phyloP scores from a whole-genome alignment of 495 filamentous ascomycete species.

The Aspergillus bertholletiae region DNA sequence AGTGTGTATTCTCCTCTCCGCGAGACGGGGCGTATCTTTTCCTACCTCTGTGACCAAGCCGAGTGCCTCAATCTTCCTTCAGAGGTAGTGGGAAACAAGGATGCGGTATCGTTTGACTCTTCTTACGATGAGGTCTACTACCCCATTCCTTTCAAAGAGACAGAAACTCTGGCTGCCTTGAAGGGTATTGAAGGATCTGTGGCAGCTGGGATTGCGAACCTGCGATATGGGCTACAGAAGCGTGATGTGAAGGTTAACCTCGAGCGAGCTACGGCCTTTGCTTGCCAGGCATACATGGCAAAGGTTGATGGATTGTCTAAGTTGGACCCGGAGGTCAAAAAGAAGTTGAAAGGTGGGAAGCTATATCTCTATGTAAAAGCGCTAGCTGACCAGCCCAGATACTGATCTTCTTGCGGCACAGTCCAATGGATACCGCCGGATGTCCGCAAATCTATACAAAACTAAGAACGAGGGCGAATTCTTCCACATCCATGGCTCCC shows the following conservation, averaged over 20 bases:
- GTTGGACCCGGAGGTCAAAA: constrained; percentile 54
- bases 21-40: constrained; percentile 43
- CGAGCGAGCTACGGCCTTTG: constrained; percentile 62
- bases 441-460: constrained; percentile 73
- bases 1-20: constrained; percentile 35
- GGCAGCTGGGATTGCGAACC: constrained; percentile 60
- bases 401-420: constrained; percentile 69
- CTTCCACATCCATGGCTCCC: constrained; percentile 76
- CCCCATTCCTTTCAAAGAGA: constrained; percentile 69
- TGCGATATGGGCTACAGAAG: constrained; percentile 43
- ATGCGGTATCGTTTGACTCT: constrained; percentile 39
- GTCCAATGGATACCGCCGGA: constrained; percentile 66
- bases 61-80: constrained; percentile 35
- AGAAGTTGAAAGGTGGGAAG: constrained; percentile 57
- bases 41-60: constrained; percentile 35
- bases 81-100: constrained; percentile 30
- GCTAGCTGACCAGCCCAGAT: constrained; percentile 42
- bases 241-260: constrained; percentile 55
- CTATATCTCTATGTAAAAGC: neutral
- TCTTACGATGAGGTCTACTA: constrained; percentile 46
- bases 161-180: constrained; percentile 62
- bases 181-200: constrained; percentile 68
- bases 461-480: constrained; percentile 62
- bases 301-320: constrained; percentile 69
- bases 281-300: constrained; percentile 70